Evolutionary conservation across 345 rosid genomes (phyloP).

Genomic region (Trapa incisa): DNA sequence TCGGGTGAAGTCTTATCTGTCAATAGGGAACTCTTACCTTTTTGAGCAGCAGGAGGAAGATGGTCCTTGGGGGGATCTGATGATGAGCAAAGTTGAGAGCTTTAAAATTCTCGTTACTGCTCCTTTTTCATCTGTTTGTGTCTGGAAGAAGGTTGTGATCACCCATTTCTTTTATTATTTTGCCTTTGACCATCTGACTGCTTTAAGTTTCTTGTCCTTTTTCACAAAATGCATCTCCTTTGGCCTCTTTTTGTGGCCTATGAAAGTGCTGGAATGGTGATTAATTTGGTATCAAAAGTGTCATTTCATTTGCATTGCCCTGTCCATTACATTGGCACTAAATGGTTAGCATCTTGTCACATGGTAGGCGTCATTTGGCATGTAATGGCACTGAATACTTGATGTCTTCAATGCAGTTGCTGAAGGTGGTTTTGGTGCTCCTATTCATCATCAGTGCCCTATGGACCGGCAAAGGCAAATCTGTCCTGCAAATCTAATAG

Average conservation of each 20-base stretch:
- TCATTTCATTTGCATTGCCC: background rate
- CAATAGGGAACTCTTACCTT: background rate
- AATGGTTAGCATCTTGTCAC: background rate
- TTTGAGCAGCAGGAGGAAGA: background rate
- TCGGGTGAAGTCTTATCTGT: background rate
- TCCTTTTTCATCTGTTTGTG: background rate
- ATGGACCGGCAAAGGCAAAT: constrained; percentile 34
- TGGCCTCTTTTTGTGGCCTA: constrained; percentile 2
- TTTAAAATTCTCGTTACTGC: background rate
- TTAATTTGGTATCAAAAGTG: background rate
- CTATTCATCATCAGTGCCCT: constrained; percentile 31
- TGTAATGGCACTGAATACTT: background rate
- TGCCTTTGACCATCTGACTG: constrained; percentile 1
- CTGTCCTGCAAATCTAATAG: constrained; percentile 39
- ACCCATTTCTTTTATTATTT: background rate
- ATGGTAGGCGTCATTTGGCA: background rate
- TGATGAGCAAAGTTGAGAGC: constrained; percentile 1
- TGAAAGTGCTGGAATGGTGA: background rate
- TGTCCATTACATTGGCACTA: background rate
- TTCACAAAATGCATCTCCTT: constrained; percentile 19
- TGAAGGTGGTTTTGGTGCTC: constrained; percentile 62
- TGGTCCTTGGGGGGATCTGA: background rate
- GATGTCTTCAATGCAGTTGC: constrained; percentile 33
- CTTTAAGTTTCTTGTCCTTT: constrained; percentile 2
- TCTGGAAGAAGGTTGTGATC: background rate